Evolutionary conservation across 2,329 filamentous ascomycete species (phyloP), one percentile per base, ranked within the genome.

Genomic region (Huntiella savannae): DNA sequence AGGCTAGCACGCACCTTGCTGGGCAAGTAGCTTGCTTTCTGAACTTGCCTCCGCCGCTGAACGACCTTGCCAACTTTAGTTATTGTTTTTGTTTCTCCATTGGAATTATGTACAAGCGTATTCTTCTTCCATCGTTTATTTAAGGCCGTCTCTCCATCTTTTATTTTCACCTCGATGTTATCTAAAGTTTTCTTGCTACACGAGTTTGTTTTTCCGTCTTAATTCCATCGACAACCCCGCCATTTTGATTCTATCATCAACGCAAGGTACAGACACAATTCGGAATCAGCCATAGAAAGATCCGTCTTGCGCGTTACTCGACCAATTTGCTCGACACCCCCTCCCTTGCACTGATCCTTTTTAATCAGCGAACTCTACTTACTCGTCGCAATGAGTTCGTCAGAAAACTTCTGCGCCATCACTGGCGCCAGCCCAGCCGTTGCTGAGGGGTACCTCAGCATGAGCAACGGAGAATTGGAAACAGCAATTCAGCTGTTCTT

Each of bases 401-500:
- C 95, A 54, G 73, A 74, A 52, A 76, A 77, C 56, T 95, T 98
- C 60, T 76, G 77, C 56, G 70, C 72, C 62, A 82, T 98, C 59
- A 96, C 91, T 35, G 79, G 77, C 54, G 75, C 81, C 49, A 75
- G 70, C 51, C 71, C 78, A 22, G 70, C 79, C 53, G 75, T 87
- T 52, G 91, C 88, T 28, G 73, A 75, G 51, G 80, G 82, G 54
- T 94, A 92, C 61, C 73, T 96, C 41, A 73, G 82, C 55, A 73
- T 98, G 58, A 79, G 86, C n/a, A 81, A 84, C 54, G 78, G 78
- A 56, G 80, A 94, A 58, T 67, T 88, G 44, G 77, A 85, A 61
- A 81, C 88, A 57, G 91, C 91, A 19, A 79, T 95, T 55, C 77
- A 84, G 57, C 76, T 96, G 10, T 98, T 78, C 64, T 96, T 85